Percentiles rank a stretch among this genome's conserved stretches.
These are phyloP conservation scores for Coemansia sp. DNA, from an alignment of 192 early-diverging fungal genomes.

Conservation along the genomic window DNA sequence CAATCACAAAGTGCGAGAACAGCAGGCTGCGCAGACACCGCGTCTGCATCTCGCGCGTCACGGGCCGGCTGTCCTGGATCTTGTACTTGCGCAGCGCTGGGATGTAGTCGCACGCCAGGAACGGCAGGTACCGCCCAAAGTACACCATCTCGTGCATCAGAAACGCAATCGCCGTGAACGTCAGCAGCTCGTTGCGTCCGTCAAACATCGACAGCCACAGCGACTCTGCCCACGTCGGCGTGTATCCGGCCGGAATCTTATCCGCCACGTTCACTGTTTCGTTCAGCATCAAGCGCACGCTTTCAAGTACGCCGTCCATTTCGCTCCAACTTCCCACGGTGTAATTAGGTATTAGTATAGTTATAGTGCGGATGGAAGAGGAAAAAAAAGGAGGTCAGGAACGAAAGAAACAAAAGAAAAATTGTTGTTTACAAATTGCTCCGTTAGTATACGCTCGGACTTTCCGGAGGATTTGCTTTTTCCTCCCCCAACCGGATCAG, in stretches of 20 bases:
- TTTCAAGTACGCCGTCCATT: conserved; percentile 3
- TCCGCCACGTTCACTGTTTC: conserved; percentile 30
- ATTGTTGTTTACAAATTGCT: too few relatives aligned
- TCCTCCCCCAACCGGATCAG: too few relatives aligned
- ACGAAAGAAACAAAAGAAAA: too few relatives aligned
- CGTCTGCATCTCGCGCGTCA: conserved; percentile 66
- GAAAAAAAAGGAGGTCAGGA: neutral
- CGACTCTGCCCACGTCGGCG: conserved; percentile 53
- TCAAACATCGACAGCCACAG: conserved; percentile 65
- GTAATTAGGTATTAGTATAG: neutral
- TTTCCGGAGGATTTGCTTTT: too few relatives aligned
- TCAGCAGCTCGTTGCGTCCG: conserved; percentile 67
- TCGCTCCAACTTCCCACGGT: too few relatives aligned
- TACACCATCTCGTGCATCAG: conserved; percentile 88
- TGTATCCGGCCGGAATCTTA: conserved; percentile 33
- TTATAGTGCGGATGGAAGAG: neutral
- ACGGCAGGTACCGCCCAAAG: conserved; percentile 91
- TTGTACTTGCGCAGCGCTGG: conserved; percentile 86
- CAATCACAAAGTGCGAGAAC: conserved; percentile 73
- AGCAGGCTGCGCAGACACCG: conserved; percentile 72
- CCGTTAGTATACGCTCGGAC: too few relatives aligned
- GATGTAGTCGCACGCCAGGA: conserved; percentile 79
- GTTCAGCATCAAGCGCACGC: conserved; percentile 35
- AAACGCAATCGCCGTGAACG: conserved; percentile 74
- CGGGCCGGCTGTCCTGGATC: conserved; percentile 74